A percentile compares a stretch with the other conserved stretches of the same genome.
phyloP scores from a whole-genome alignment of 805 yeast genomes.

The Kuraishia molischiana region DNA sequence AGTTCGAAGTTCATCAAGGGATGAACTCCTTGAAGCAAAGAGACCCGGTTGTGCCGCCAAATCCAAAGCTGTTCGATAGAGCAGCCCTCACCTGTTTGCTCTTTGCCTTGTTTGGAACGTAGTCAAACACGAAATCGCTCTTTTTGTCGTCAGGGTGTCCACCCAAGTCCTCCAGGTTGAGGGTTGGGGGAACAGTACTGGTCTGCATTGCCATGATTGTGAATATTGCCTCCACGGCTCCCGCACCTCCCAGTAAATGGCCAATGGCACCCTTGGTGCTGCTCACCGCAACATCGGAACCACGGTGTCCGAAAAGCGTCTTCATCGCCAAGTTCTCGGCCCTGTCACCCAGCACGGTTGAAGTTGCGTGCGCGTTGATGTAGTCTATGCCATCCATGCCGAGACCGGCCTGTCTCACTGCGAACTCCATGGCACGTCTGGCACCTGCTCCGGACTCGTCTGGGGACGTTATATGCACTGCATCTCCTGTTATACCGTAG shows the following conservation, averaged over 20 bases:
- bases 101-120: constrained; percentile 40
- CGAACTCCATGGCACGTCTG: constrained; percentile 67
- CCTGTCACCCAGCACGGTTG: constrained; percentile 80
- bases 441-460: constrained; percentile 80
- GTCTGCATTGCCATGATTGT: constrained; percentile 57
- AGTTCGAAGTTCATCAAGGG: too few relatives aligned
- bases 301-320: constrained; percentile 32
- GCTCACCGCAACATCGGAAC: constrained; percentile 41
- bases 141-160: constrained; percentile 34
- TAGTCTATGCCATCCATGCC: constrained; percentile 49
- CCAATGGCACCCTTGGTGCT: constrained; percentile 93
- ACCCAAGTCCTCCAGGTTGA: constrained; percentile 53
- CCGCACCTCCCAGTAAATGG: constrained; percentile 93
- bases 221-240: constrained; percentile 84
- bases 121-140: constrained; percentile 39
- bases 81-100: constrained; percentile 41
- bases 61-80: constrained; percentile 87
- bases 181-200: constrained; percentile 65
- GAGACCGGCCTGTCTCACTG: constrained; percentile 44
- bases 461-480: constrained; percentile 90
- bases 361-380: constrained; percentile 95
- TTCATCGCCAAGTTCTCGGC: constrained; percentile 78
- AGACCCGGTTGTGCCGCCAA: constrained; percentile 92
- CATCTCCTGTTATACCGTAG: constrained; percentile 89
- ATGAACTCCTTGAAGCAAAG: constrained; percentile 40